phyloP scores from a whole-genome alignment of 2,329 filamentous ascomycete species.

The Sclerotinia borealis region DNA sequence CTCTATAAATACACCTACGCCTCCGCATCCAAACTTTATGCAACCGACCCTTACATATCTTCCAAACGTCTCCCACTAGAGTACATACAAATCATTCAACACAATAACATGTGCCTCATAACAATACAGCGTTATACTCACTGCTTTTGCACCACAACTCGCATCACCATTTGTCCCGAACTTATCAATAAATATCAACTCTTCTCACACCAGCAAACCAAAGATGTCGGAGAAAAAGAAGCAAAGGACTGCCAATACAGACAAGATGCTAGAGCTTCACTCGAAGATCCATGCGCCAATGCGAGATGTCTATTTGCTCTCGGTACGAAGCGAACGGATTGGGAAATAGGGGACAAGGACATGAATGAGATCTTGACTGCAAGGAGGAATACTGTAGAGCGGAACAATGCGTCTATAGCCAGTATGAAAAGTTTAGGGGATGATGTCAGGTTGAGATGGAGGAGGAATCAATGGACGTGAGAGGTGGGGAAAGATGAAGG shows the following conservation, averaged over 20 bases:
- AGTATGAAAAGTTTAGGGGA: background rate
- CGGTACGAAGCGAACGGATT: background rate
- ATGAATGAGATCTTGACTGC: background rate
- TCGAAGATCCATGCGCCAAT: background rate
- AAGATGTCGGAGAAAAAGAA: background rate
- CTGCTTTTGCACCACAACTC: background rate
- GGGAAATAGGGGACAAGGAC: background rate
- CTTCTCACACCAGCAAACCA: background rate
- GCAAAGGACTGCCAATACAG: background rate
- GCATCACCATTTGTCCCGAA: background rate
- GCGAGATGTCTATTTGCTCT: background rate
- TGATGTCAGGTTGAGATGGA: background rate
- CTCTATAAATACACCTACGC: too few species aligned
- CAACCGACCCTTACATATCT: background rate
- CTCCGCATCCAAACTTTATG: background rate
- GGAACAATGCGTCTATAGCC: background rate
- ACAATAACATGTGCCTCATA: background rate
- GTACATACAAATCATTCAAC: background rate
- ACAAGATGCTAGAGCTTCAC: background rate
- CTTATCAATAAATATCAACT: background rate
- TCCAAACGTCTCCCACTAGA: background rate
- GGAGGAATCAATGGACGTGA: background rate
- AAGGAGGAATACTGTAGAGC: background rate
- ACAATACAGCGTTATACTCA: background rate
- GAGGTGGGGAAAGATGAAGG: background rate